phyloP scores from a whole-genome alignment of 306 rosid genomes.

The Lathyrus tuberosus region DNA sequence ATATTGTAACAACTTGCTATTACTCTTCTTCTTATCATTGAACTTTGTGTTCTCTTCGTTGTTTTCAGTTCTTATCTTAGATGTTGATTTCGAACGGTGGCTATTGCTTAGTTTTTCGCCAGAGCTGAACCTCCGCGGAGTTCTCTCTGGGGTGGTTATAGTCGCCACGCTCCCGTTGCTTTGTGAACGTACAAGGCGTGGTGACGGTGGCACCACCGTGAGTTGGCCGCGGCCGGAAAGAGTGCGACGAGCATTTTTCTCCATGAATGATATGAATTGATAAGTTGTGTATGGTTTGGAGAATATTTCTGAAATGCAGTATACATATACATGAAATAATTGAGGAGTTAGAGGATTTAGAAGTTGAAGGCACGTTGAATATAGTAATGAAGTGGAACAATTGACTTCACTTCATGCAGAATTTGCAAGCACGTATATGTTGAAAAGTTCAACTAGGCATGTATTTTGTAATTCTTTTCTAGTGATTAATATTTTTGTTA shows the following conservation, averaged over 20 bases:
- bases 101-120: constrained; percentile 34
- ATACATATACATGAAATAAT: neutral
- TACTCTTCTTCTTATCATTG: constrained; percentile 40
- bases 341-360: neutral
- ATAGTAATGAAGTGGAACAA: constrained; percentile 5
- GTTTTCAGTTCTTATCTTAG: constrained; percentile 40
- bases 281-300: no score
- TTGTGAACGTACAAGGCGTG: constrained; percentile 53
- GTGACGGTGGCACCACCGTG: constrained; percentile 30
- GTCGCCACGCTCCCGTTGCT: constrained; percentile 41
- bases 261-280: no score
- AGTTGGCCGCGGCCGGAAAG: constrained; percentile 32
- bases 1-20: constrained; percentile 35
- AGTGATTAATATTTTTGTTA: no score
- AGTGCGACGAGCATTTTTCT: constrained; percentile 14
- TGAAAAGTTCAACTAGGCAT: constrained; percentile 1
- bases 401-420: constrained; percentile 28
- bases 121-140: constrained; percentile 34
- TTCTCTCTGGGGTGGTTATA: constrained; percentile 32
- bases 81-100: constrained; percentile 56
- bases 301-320: no score
- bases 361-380: constrained; percentile 12
- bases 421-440: constrained; percentile 28
- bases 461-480: neutral
- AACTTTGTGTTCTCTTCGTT: constrained; percentile 32